Percentiles rank a stretch among this genome's conserved stretches.
These are phyloP conservation scores for Globisporangium spinosum DNA, from an alignment of 352 stramenopile genomes.

Conservation along the genomic window DNA sequence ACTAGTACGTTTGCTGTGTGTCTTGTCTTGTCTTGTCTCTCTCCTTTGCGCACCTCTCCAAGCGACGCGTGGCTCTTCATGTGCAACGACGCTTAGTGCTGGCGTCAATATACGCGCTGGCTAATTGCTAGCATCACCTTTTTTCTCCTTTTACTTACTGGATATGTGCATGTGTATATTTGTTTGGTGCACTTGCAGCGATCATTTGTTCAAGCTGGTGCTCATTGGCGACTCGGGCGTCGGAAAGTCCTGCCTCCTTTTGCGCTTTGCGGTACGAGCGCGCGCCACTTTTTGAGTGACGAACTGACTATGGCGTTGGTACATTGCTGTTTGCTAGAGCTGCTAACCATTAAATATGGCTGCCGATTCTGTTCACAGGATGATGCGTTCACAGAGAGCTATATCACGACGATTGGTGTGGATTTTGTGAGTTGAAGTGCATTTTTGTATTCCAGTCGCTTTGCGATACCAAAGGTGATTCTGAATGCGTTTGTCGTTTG, in stretches of 20 bases:
- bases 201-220: slow-evolving; percentile 98
- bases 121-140: slow-evolving; percentile 11
- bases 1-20: slow-evolving; percentile 49
- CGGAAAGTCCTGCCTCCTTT: slow-evolving; percentile 97
- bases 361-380: slow-evolving; percentile 48
- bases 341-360: background rate
- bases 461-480: background rate
- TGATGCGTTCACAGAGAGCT: slow-evolving; percentile 98
- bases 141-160: background rate
- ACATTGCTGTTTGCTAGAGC: background rate
- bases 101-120: background rate
- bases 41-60: slow-evolving; percentile 7
- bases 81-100: background rate
- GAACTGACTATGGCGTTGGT: background rate
- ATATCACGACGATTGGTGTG: slow-evolving; percentile 95
- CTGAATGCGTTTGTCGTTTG: background rate
- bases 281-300: slow-evolving; percentile 5
- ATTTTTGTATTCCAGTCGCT: background rate
- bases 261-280: slow-evolving; percentile 92
- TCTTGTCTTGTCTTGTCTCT: background rate
- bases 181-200: slow-evolving; percentile 30
- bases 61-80: slow-evolving; percentile 14
- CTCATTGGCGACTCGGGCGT: slow-evolving; percentile 98
- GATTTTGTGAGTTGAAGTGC: slow-evolving; percentile 85
- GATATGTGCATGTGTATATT: background rate